Evolutionary conservation across 106 monocot genomes (phyloP).

Genomic region (Allium fistulosum): DNA sequence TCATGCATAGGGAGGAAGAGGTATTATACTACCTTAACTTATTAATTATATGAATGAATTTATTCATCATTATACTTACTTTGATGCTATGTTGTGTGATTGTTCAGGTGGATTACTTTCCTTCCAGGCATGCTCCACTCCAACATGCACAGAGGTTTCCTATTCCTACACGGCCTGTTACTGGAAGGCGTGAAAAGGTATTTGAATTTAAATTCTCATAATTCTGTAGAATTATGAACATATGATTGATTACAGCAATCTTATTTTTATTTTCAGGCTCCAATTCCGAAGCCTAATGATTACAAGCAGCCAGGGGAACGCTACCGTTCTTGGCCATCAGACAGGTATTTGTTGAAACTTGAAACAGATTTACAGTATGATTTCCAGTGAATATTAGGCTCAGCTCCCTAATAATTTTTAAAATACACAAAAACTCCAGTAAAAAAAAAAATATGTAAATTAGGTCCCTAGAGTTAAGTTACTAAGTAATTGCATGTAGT

Average conservation of each 20-base stretch:
- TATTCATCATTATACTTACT: too few relatives aligned
- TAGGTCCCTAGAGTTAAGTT: too few relatives aligned
- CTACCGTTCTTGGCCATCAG: constrained; percentile 69
- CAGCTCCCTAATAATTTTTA: too few relatives aligned
- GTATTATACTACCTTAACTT: background rate
- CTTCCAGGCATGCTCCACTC: constrained; percentile 44
- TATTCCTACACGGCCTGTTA: constrained; percentile 27
- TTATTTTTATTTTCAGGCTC: constrained; percentile 10
- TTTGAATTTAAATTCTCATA: background rate
- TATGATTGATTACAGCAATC: too few relatives aligned
- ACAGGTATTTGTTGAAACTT: constrained; percentile 29
- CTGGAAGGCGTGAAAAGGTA: constrained; percentile 62
- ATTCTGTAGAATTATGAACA: too few relatives aligned
- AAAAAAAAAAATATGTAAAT: too few relatives aligned
- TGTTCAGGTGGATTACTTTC: constrained; percentile 61
- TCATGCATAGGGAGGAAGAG: constrained; percentile 80
- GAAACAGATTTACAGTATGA: too few relatives aligned
- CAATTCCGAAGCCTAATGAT: constrained; percentile 55
- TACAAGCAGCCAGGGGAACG: constrained; percentile 81
- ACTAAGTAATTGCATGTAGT: too few relatives aligned
- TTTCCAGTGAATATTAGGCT: too few relatives aligned
- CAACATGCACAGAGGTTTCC: constrained; percentile 44
- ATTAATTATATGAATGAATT: too few relatives aligned
- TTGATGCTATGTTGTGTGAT: background rate
- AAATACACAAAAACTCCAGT: too few relatives aligned